Base-by-base conservation (phyloP, 805 yeast species). In the Suhomyces kilbournensis region DNA sequence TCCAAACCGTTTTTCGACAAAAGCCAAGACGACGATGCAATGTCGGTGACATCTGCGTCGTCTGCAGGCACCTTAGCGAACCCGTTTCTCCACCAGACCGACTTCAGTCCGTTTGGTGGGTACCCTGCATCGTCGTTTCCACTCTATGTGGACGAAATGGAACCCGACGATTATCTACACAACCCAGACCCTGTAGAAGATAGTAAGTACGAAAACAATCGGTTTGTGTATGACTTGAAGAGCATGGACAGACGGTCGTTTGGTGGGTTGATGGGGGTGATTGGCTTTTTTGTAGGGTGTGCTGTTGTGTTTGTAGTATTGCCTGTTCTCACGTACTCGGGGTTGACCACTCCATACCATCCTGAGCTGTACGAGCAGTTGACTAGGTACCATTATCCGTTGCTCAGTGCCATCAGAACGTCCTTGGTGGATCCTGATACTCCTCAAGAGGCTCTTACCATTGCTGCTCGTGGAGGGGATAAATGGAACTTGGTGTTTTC, bases 181-280 rank as follows among this genome's bases (percentile, higher is more conserved):
- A 94, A 93, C 70, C 98, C 98, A 1, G 97, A 93, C 68, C 97
- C 97, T 8, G 86, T 91, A 35, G 88, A 84, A 44, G 99, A 94
- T 67, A 97, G 96, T 20, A 82, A 85, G 54, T 83, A 86, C 62
- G 96, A 90, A 60, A 86, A 83, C 56, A 81, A 85, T 64, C 74
- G 90, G 60, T 82, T 88, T 61, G 60, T 72, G 53, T 64, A 82
- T 50, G 94, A 88, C 69, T 67, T 88, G 56, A 86, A 83, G 68
- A 65, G 78, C 60, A 76, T 86, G 82, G 91, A 86, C 66, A 79
- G 67, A 61, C 74, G 84, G 58, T 83, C 91, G 0, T 61, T 77
- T 8, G 78, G 81, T 53, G 92, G 90, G 2, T 64, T 85, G 42
- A 42, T 80, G n/a, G 90, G 90, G 22, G 59, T 91, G 34, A 39